Percentiles rank a stretch among this genome's conserved stretches.
Conservation (phyloP, 148 eudicot species). For the Rhododendron williamsianum region DNA sequence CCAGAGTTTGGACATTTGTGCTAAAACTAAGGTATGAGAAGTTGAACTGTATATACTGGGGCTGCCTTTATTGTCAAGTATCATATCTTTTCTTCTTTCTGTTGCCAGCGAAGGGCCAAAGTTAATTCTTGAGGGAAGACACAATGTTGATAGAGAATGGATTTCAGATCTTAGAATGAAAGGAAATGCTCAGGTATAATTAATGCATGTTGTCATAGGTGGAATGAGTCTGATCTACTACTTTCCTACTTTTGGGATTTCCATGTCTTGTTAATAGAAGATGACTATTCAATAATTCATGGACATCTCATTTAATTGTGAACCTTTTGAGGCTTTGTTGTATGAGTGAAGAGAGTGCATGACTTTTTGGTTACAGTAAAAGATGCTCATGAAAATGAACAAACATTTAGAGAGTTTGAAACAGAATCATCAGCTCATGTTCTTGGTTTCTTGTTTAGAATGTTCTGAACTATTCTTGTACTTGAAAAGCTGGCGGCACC, state of each 20-base stretch:
- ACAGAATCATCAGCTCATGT: neutral
- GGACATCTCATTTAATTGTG: neutral
- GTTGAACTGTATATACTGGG: slow-evolving; percentile 4
- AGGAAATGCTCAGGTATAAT: slow-evolving; percentile 64
- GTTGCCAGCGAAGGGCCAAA: slow-evolving; percentile 60
- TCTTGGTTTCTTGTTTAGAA: neutral
- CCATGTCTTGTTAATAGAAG: neutral
- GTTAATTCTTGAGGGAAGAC: slow-evolving; percentile 76
- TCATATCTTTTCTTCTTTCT: slow-evolving; percentile 10
- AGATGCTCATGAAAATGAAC: neutral
- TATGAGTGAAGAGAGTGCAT: neutral
- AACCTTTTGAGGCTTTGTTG: neutral
- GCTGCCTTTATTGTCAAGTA: slow-evolving; percentile 9
- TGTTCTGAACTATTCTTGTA: neutral
- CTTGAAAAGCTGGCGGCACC: neutral
- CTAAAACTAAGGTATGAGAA: neutral
- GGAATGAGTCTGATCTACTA: neutral
- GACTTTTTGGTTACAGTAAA: neutral
- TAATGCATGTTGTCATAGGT: neutral
- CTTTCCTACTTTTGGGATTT: neutral
- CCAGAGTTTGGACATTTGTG: slow-evolving; percentile 1
- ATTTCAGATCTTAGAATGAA: slow-evolving; percentile 59
- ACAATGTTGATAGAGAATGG: slow-evolving; percentile 91
- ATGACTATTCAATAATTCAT: neutral
- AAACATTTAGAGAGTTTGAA: neutral